These are phyloP conservation scores for Aspergillus calidoustus DNA, from an alignment of 2,329 filamentous ascomycete genomes.

Conservation along the genomic window DNA sequence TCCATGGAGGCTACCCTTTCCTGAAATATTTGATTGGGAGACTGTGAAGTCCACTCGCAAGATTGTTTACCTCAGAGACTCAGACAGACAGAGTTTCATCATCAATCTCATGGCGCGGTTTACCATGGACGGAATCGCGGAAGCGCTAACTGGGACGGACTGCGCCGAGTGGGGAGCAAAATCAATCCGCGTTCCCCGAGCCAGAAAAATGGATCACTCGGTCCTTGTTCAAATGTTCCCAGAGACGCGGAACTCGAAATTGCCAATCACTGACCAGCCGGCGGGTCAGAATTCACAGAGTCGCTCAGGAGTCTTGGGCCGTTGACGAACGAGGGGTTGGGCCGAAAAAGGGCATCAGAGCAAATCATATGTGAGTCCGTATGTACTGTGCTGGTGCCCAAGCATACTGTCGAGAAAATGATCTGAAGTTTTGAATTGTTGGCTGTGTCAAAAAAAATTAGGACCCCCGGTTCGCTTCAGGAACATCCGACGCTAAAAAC, in stretches of 20 bases:
- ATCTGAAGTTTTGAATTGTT: background rate
- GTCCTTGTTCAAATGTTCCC: constrained; percentile 20
- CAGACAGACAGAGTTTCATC: background rate
- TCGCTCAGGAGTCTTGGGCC: constrained; percentile 7
- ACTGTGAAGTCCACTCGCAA: background rate
- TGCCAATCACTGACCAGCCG: constrained; percentile 6
- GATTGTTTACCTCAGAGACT: background rate
- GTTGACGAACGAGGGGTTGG: constrained; percentile 14
- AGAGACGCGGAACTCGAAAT: constrained; percentile 20
- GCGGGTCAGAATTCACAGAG: constrained; percentile 2
- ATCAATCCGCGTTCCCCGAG: constrained; percentile 32
- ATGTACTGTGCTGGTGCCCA: constrained; percentile 20
- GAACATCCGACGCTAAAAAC: constrained; percentile 14
- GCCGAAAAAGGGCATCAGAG: constrained; percentile 1
- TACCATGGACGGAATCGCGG: constrained; percentile 18
- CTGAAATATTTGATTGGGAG: background rate
- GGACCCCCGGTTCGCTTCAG: constrained; percentile 9
- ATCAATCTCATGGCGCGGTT: background rate
- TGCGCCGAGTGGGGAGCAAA: constrained; percentile 26
- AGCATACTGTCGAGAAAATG: background rate
- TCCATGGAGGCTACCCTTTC: background rate
- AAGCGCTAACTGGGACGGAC: constrained; percentile 29
- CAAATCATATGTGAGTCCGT: background rate
- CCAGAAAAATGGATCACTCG: background rate
- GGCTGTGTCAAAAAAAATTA: background rate